These are phyloP conservation scores for Scenedesmus sp. DNA, from an alignment of 163 green algal species.

Conservation along the genomic window DNA sequence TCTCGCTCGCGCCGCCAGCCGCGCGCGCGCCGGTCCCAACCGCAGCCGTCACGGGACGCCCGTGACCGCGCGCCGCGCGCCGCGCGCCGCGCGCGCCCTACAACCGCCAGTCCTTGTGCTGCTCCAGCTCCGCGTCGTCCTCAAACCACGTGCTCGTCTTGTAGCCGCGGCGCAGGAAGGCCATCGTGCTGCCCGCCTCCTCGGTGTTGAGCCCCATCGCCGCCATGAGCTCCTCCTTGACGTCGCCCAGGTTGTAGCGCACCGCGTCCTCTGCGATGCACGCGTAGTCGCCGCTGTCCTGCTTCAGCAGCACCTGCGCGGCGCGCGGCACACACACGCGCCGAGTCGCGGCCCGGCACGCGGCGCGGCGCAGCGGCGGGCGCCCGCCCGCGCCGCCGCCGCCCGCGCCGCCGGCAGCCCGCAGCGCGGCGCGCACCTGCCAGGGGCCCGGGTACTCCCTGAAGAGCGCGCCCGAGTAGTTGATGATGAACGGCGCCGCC, in stretches of 20 bases:
- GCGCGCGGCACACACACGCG: background rate
- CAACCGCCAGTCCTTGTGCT: slow-evolving; percentile 77
- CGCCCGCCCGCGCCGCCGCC: too few species aligned
- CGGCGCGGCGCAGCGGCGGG: too few species aligned
- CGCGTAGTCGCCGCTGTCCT: slow-evolving; percentile 88
- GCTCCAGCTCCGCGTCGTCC: slow-evolving; percentile 82
- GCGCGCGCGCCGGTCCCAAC: too few species aligned
- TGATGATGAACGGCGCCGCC: slow-evolving; percentile 94
- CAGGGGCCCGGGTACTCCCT: slow-evolving; percentile 95
- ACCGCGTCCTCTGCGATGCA: slow-evolving; percentile 87
- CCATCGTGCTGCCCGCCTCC: slow-evolving; percentile 67
- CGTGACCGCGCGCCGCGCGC: too few species aligned
- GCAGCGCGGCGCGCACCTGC: slow-evolving; percentile 79
- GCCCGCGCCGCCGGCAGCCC: too few species aligned
- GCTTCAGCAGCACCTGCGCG: slow-evolving; percentile 88
- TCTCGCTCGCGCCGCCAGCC: too few species aligned
- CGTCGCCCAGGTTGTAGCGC: slow-evolving; percentile 85
- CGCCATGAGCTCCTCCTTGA: slow-evolving; percentile 93
- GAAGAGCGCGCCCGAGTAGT: slow-evolving; percentile 96
- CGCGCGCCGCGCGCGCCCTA: too few species aligned
- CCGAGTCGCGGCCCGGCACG: too few species aligned
- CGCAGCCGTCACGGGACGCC: too few species aligned
- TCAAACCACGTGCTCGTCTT: slow-evolving; percentile 96
- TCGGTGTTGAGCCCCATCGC: slow-evolving; percentile 95
- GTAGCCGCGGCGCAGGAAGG: slow-evolving; percentile 88